A percentile compares a stretch with the other conserved stretches of the same genome.
Conservation (phyloP, 202 grass and related monocot species). For the Bolboschoenoplectus hybrid region DNA sequence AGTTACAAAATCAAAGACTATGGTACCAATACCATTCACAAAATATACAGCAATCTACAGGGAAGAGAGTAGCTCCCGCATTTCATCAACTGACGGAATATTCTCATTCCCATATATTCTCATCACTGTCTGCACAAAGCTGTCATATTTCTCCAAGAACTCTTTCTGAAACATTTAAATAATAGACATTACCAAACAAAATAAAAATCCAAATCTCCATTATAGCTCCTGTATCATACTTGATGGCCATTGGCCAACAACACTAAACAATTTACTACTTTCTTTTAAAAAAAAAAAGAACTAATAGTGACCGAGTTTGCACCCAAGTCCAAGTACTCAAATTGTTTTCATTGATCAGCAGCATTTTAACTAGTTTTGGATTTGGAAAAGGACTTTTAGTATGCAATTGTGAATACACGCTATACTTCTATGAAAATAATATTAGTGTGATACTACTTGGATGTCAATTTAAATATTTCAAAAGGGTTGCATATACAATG, state of each 20-base stretch:
- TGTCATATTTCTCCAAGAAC: slow-evolving; percentile 95
- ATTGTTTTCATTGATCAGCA: background rate
- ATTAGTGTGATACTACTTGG: too few relatives aligned
- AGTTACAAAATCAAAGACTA: slow-evolving; percentile 41
- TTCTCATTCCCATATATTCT: slow-evolving; percentile 79
- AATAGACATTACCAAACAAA: slow-evolving; percentile 28
- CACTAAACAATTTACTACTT: background rate
- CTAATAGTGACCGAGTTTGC: background rate
- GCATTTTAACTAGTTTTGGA: background rate
- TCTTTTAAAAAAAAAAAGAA: background rate
- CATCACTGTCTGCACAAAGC: slow-evolving; percentile 81
- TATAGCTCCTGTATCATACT: background rate
- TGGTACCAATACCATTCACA: slow-evolving; percentile 44
- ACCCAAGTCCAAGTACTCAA: background rate
- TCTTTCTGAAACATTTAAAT: slow-evolving; percentile 70
- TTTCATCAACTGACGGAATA: slow-evolving; percentile 69
- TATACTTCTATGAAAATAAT: background rate
- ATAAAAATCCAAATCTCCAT: background rate
- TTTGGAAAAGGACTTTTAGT: background rate
- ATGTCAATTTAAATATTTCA: background rate
- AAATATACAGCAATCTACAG: slow-evolving; percentile 58
- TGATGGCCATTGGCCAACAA: background rate
- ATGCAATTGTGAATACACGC: background rate
- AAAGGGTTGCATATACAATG: background rate
- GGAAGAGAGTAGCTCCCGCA: slow-evolving; percentile 62